phyloP scores from a whole-genome alignment of 352 stramenopile genomes.

The Plasmopara muralis region DNA sequence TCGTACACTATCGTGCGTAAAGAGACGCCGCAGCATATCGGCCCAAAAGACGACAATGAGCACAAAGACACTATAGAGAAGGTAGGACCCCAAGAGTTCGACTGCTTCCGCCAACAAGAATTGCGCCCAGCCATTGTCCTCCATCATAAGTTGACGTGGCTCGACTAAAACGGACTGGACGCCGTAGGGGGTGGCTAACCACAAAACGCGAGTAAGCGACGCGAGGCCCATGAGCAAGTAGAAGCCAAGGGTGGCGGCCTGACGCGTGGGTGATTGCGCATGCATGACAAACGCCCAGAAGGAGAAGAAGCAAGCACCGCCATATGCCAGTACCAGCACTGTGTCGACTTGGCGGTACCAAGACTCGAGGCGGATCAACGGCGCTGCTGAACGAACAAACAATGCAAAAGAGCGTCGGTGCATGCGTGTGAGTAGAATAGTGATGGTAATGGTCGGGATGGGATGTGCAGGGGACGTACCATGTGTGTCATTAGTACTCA shows the following conservation, averaged over 20 bases:
- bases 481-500: constrained; percentile 13
- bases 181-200: constrained; percentile 73
- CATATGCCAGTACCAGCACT: constrained; percentile 66
- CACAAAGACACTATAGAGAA: constrained; percentile 97
- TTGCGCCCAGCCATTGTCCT: constrained; percentile 51
- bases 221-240: constrained; percentile 70
- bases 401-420: constrained; percentile 4
- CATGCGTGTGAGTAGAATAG: constrained; percentile 1
- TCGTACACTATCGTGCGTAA: constrained; percentile 61
- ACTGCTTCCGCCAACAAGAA: constrained; percentile 85
- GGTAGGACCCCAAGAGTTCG: constrained; percentile 86
- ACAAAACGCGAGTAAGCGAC: constrained; percentile 53
- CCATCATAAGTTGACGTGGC: constrained; percentile 49
- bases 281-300: constrained; percentile 78
- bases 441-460: neutral
- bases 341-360: constrained; percentile 78
- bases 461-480: constrained; percentile 10
- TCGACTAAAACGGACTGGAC: constrained; percentile 61
- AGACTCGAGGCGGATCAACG: constrained; percentile 70
- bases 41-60: constrained; percentile 97
- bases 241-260: constrained; percentile 73
- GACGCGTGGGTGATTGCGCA: constrained; percentile 40
- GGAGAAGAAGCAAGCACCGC: constrained; percentile 67
- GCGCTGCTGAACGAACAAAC: constrained; percentile 18
- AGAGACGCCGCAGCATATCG: constrained; percentile 93